Base-by-base conservation (phyloP, 768 basidiomycete genomes). In the Mycena epipterygia region DNA sequence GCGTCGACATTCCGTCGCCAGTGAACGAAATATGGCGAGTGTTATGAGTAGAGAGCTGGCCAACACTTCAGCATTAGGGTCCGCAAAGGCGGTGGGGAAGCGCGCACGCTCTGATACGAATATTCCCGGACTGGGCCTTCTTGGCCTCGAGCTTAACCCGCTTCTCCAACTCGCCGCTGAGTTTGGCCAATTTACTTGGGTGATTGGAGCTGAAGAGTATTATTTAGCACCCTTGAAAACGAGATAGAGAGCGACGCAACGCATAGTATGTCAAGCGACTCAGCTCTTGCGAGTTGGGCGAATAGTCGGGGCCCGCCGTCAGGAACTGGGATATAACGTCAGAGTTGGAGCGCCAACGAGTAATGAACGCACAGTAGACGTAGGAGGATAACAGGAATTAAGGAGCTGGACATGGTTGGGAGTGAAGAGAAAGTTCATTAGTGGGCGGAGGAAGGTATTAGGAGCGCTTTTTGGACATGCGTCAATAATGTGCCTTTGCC, bases 261-360 rank as follows among this genome's bases (percentile, higher is more conserved):
- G 93, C 94, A 83, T 94, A 95, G 79, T 96, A 96, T 4, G 93
- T 94, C 57, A 96, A 85, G 21, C 92, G 88, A 58, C 95, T 95
- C 19, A 95, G 86, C 75, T 96, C 95, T 79, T 95, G 95, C 0
- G 92, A 86, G 74, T 95, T 95, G 16, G 95, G 94, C 16, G 87
- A 88, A 79, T 90, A 95, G 65, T 92, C 90, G 57, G 95, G 92
- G 39, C 89, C 93, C 25, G 94, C 87, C 21, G 92, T 89, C 61
- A 91, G 83, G 37, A 97, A 86, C 72, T 73, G 25, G 48, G 51
- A 48, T 17, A 33, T 21, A 39, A 56, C 53, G 68, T 69, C 72
- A 73, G 29, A 23, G 5, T 13, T 41, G 23, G 29, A 16, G 19
- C 1, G 27, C 14, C 19, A 41, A 25, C 8, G 14, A 29, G 35